Evolutionary conservation across 176 grass and related monocot species (phyloP), one percentile per base, ranked within the genome.

Genomic region (Aegilops bicornis): DNA sequence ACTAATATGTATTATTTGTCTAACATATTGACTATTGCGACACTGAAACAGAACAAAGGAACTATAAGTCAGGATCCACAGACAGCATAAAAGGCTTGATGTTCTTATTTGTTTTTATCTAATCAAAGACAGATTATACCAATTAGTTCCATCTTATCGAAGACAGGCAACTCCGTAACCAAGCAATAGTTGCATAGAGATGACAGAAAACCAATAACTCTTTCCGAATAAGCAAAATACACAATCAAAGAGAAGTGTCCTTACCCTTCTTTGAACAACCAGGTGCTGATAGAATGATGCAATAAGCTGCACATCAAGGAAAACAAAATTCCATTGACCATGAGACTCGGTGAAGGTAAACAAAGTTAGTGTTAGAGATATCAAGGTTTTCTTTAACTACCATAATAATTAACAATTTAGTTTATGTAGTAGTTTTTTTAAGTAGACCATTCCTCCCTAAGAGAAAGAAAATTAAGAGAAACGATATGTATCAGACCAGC

Each of bases 191-290:
- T 43, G 52, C 7, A 78, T 22, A 58, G 24, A 32, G 45, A 48
- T 76, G 45, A 29, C 61, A 29, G 85, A 87, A 76, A 87, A 76
- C 24, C 65, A 65, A 62, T 64, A 81, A 56, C 40, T 36, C 5
- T 74, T 10, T 19, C 4, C 4, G 0, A 72, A 82, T 56, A 33
- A 29, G 29, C 4, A 0, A 56, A 58, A 14, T 80, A 80, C 3
- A 79, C 20, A 83, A 83, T 73, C 54, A 87, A 90, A 60, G 4
- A 69, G 12, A 86, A 67, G 31, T 56, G 20, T 30, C 16, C 80
- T 91, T 93, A 98, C 96, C 87, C 88, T 96, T 98, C 96, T 91
- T 92, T 98, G 93, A 88, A 98, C 96, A 84, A 98, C 92, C 64
- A 96, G 56, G 77, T 96, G 96, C 76, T 98, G 96, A 87, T 92